Evolutionary conservation across 176 grass and related monocot species (phyloP).

Genomic region (Echinochloa phyllopogon): DNA sequence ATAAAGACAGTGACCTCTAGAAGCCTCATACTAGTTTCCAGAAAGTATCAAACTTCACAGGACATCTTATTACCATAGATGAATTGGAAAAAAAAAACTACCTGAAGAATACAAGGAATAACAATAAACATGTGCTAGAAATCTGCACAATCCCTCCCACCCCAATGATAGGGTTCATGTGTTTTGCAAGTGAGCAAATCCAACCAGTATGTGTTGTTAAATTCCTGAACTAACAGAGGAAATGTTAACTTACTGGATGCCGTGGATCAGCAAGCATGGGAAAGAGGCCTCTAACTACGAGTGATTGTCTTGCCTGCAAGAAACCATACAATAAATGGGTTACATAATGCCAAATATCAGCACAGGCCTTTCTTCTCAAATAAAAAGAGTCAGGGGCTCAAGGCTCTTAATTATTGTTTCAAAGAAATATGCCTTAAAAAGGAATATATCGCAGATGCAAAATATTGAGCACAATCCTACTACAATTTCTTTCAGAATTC

Average conservation of each 20-base stretch:
- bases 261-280: slow-evolving; percentile 99
- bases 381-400: neutral
- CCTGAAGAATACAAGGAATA: neutral
- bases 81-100: neutral
- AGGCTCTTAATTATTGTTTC: neutral
- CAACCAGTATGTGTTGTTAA: neutral
- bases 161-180: neutral
- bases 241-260: slow-evolving; percentile 77
- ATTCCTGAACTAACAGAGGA: slow-evolving; percentile 10
- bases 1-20: neutral
- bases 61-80: neutral
- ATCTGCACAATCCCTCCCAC: neutral
- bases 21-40: neutral
- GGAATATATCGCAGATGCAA: neutral
- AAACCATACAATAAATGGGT: slow-evolving; percentile 32
- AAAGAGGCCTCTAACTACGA: slow-evolving; percentile 96
- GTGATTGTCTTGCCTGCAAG: slow-evolving; percentile 94
- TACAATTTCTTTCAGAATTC: too few relatives aligned
- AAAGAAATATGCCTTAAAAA: neutral
- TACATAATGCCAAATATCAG: neutral
- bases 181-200: slow-evolving; percentile 11
- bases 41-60: neutral
- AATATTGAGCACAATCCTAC: neutral
- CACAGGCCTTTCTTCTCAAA: neutral
- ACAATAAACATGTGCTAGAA: neutral